phyloP scores from a whole-genome alignment of 139 green algal species.

The Coccomyxa sp. region DNA sequence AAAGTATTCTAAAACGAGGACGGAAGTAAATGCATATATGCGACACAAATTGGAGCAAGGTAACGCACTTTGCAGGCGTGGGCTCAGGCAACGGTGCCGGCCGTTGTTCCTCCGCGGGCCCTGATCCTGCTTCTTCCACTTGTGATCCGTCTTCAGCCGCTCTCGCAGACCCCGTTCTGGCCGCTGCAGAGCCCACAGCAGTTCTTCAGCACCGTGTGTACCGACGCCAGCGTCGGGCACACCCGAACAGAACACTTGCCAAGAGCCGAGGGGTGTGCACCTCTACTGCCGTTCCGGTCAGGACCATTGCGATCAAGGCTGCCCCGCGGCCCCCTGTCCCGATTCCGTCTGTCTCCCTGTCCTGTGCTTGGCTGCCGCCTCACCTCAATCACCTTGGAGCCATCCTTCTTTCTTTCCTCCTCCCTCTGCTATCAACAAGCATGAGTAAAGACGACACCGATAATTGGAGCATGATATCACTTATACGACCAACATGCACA shows the following conservation, averaged over 20 bases:
- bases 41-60: not conserved
- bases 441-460: too few relatives aligned
- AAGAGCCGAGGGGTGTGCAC: not conserved
- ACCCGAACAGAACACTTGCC: too few relatives aligned
- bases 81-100: not conserved
- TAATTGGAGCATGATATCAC: not conserved
- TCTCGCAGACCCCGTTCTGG: too few relatives aligned
- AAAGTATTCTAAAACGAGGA: too few relatives aligned
- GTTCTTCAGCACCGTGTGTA: too few relatives aligned
- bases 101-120: not conserved
- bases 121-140: not conserved
- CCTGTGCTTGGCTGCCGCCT: not conserved
- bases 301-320: not conserved
- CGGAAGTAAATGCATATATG: too few relatives aligned
- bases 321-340: not conserved
- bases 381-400: conserved; percentile 15
- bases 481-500: not conserved
- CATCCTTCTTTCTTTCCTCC: conserved; percentile 20
- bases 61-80: not conserved
- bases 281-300: not conserved
- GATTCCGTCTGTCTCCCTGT: not conserved
- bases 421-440: conserved; percentile 7
- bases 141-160: too few relatives aligned
- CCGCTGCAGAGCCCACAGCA: too few relatives aligned
- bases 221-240: too few relatives aligned